A percentile compares a stretch with the other conserved stretches of the same genome.
These are phyloP conservation scores for Beauveria caledonica DNA, from an alignment of 2,329 filamentous ascomycete species.

Conservation along the genomic window DNA sequence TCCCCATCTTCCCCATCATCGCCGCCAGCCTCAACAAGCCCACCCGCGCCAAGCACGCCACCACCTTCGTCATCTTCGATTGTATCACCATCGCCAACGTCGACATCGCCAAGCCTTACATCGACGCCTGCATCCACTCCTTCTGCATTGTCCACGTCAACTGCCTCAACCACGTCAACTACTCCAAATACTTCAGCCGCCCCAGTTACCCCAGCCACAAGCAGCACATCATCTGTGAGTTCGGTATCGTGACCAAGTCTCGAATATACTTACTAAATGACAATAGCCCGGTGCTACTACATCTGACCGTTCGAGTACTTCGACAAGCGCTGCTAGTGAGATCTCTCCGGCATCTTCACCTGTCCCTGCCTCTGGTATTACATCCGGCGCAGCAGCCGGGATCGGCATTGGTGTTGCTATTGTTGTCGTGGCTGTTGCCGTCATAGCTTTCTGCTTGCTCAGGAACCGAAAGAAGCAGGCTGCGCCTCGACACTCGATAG, in stretches of 20 bases:
- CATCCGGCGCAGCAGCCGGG: conserved; percentile 37
- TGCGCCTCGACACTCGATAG: conserved; percentile 21
- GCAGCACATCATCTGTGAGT: conserved; percentile 1
- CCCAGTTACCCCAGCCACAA: not conserved
- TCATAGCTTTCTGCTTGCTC: conserved; percentile 32
- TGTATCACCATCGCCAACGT: not conserved
- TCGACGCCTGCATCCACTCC: conserved; percentile 9
- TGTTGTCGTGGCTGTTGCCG: conserved; percentile 31
- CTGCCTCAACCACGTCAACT: not conserved
- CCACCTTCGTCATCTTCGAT: not conserved
- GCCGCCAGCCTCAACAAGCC: not conserved
- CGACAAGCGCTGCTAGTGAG: conserved; percentile 5
- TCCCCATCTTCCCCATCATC: not conserved
- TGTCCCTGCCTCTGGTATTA: conserved; percentile 24
- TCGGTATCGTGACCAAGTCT: not conserved
- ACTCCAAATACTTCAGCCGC: not conserved
- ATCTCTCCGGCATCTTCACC: conserved; percentile 6
- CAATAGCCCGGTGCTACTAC: not conserved
- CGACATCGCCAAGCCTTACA: conserved; percentile 6
- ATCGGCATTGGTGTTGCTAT: conserved; percentile 40
- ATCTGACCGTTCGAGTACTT: not conserved
- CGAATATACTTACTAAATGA: not conserved
- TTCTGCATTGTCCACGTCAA: not conserved
- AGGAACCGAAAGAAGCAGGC: conserved; percentile 19
- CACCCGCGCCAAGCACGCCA: not conserved